phyloP scores from a whole-genome alignment of 2,329 filamentous ascomycete species.

The Pseudocercospora eumusae region DNA sequence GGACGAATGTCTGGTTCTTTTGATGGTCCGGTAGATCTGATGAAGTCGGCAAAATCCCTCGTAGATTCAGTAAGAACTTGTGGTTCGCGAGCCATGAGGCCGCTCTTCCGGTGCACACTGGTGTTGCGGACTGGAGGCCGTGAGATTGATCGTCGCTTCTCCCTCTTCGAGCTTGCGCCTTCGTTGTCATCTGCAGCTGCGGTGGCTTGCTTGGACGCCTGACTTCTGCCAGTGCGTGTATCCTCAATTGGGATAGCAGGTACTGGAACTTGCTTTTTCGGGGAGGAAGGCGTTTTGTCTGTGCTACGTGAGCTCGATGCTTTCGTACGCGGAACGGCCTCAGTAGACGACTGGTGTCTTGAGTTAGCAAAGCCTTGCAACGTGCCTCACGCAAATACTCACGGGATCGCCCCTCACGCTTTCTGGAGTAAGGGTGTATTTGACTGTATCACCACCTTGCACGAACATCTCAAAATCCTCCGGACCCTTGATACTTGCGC shows the following conservation, averaged over 20 bases:
- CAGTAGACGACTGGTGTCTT: conserved; percentile 16
- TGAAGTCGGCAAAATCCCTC: conserved; percentile 84
- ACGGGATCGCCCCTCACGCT: conserved; percentile 49
- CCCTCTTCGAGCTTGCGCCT: conserved; percentile 18
- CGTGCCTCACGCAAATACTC: conserved; percentile 32
- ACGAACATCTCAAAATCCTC: conserved; percentile 53
- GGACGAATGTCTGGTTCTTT: conserved; percentile 31
- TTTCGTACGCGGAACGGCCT: conserved; percentile 20
- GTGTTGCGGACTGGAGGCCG: conserved; percentile 38
- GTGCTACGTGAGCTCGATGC: conserved; percentile 16
- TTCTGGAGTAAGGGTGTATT: conserved; percentile 53
- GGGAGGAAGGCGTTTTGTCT: conserved; percentile 17
- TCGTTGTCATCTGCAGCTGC: conserved; percentile 23
- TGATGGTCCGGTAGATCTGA: conserved; percentile 75
- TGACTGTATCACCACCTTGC: conserved; percentile 51
- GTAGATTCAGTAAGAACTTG: conserved; percentile 70
- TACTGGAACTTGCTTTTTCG: conserved; percentile 18
- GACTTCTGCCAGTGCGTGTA: conserved; percentile 27
- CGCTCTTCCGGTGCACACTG: conserved; percentile 36
- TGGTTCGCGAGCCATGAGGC: conserved; percentile 66
- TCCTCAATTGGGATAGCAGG: conserved; percentile 18
- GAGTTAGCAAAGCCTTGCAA: conserved; percentile 3
- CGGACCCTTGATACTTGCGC: conserved; percentile 39
- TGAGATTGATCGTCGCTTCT: conserved; percentile 37
- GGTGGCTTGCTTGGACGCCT: conserved; percentile 28